These are phyloP conservation scores for Rhizopogon vinicolor DNA, from an alignment of 768 basidiomycete genomes.

Conservation along the genomic window DNA sequence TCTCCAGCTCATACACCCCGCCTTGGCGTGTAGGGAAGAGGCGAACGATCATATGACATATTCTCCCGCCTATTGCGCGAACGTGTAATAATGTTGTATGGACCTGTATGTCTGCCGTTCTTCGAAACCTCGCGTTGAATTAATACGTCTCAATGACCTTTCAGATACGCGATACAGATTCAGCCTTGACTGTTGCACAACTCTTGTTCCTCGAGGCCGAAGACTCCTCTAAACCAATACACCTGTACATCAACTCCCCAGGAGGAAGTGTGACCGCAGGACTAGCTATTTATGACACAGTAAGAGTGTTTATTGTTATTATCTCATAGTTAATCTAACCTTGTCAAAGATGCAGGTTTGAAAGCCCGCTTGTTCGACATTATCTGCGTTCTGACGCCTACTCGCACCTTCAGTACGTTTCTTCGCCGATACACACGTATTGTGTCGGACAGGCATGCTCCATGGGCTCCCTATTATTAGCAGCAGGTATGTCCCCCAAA, in stretches of 20 bases:
- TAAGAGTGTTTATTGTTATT: constrained; percentile 33
- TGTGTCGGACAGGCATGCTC: constrained; percentile 93
- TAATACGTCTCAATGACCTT: constrained; percentile 7
- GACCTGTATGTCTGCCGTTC: constrained; percentile 57
- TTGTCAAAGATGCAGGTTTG: constrained; percentile 65
- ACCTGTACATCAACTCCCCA: constrained; percentile 95
- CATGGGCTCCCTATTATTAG: constrained; percentile 92
- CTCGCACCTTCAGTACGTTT: constrained; percentile 62
- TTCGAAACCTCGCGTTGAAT: constrained; percentile 7
- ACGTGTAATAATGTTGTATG: constrained; percentile 93
- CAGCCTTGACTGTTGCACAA: constrained; percentile 86
- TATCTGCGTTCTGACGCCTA: constrained; percentile 1
- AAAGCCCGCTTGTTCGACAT: constrained; percentile 1
- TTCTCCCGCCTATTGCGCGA: constrained; percentile 92
- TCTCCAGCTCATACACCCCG: constrained; percentile 8
- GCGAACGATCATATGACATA: constrained; percentile 92
- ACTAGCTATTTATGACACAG: constrained; percentile 96
- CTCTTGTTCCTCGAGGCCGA: constrained; percentile 95
- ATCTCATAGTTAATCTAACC: constrained; percentile 10
- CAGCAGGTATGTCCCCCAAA: constrained; percentile 52
- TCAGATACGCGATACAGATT: constrained; percentile 87
- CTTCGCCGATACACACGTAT: constrained; percentile 94
- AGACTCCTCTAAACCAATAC: constrained; percentile 90
- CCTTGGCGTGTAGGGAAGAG: constrained; percentile 54
- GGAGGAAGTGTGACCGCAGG: constrained; percentile 96